Base-by-base conservation (phyloP, 140 eudicot genomes). In the Cichorium intybus region DNA sequence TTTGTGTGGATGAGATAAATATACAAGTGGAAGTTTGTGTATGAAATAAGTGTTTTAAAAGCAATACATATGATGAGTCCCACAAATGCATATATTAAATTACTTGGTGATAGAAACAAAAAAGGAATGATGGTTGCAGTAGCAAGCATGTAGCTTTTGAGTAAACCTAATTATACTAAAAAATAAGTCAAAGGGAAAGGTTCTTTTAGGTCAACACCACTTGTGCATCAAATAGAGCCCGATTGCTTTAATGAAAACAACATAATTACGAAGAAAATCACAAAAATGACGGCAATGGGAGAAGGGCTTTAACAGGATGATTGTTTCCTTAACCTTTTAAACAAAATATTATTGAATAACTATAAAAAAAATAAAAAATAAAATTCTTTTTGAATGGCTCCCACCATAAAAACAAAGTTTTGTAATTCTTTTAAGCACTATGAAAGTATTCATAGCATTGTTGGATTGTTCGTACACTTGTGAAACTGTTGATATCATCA, bases 61-160 rank as follows among this genome's bases (percentile, higher is more conserved):
- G 51, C 65, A 72, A 46, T 37, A 39, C 34, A 72, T 56, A 72
- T 62, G 58, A 62, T 62, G 77, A 72, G 71, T 58, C 77, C 70
- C 71, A 62, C 58, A 62, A 62, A 61, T 62, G 55, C 24, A 21
- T 27, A n/a, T 63, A 28, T 47, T 28, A 46, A 64, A 18, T 49
- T 51, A 56, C 23, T 72, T 72, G 57, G 70, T 53, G 24, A 52
- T 53, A 41, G 47, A 37, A 33, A 16, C 35, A 60, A 59, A 49
- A 49, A 41, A 35, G 57, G 64, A 72, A 72, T 72, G 27, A 72
- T 72, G 33, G 57, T 62, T 62, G 35, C 20, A 72, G 2, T 43
- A 43, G 65, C 64, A 72, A 72, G 77, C 77, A 62, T 72, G 77
- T 62, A 62, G 34, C 77, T 72, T 62, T 72, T 24, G 28, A 63